A percentile compares a stretch with the other conserved stretches of the same genome.
Conservation (phyloP, 768 basidiomycete species). For the Russula ochroleuca region DNA sequence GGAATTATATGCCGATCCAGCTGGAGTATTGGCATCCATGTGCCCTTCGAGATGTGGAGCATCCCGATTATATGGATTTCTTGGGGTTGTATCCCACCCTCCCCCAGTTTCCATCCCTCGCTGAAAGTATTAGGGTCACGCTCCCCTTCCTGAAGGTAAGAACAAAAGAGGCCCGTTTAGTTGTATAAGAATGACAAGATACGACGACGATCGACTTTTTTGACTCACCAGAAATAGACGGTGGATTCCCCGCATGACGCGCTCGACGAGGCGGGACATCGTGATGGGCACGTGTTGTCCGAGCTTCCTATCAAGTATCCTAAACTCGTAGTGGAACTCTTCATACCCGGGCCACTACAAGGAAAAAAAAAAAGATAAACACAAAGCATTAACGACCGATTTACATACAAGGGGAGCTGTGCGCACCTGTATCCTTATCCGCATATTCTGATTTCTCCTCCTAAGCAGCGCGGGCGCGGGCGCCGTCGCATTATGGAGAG, state of each 20-base stretch:
- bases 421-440: constrained; percentile 8
- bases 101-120: constrained; percentile 4
- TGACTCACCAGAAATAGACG: constrained; percentile 4
- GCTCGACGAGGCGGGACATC: constrained; percentile 12
- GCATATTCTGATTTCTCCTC: constrained; percentile 6
- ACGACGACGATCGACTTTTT: too few relatives aligned
- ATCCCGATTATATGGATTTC: constrained; percentile 9
- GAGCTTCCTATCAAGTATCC: constrained; percentile 10
- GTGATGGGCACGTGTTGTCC: neutral
- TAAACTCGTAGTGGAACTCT: constrained; percentile 14
- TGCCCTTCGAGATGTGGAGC: constrained; percentile 9
- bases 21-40: constrained; percentile 14
- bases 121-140: neutral
- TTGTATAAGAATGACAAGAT: neutral
- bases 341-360: constrained; percentile 20
- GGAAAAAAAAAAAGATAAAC: neutral
- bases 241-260: constrained; percentile 1
- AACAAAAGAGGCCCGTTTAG: neutral
- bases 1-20: neutral
- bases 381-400: neutral
- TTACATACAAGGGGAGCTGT: too few relatives aligned
- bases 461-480: neutral
- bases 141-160: neutral
- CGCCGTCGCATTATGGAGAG: neutral
- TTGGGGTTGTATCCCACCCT: neutral